Evolutionary conservation across 441 rosid genomes (phyloP).

Genomic region (Euphorbia corollata): DNA sequence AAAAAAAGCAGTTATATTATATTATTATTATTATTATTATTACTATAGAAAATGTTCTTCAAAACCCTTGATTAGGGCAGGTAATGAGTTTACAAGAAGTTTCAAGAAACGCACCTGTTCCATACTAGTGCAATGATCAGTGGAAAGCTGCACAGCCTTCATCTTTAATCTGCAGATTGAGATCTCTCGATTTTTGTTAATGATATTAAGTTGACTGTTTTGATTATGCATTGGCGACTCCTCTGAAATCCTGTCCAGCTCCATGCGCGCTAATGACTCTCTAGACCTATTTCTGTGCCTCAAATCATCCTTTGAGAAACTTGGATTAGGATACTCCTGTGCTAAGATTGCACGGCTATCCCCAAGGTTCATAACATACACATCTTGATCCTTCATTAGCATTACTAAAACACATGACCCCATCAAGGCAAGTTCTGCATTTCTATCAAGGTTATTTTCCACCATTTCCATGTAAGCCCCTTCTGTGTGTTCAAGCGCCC

Average conservation of each 20-base stretch:
- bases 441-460: slow-evolving; percentile 69
- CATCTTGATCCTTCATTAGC: slow-evolving; percentile 97
- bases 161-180: slow-evolving; percentile 77
- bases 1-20: slow-evolving; percentile 14
- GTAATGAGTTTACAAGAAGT: no score
- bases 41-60: slow-evolving; percentile 1
- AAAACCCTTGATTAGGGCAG: background rate
- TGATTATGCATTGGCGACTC: slow-evolving; percentile 89
- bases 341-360: slow-evolving; percentile 87
- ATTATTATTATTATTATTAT: slow-evolving; percentile 7
- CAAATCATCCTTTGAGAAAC: slow-evolving; percentile 50
- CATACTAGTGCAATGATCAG: slow-evolving; percentile 79
- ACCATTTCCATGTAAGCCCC: slow-evolving; percentile 91
- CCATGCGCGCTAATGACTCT: slow-evolving; percentile 79
- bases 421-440: slow-evolving; percentile 90
- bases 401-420: slow-evolving; percentile 90
- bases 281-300: slow-evolving; percentile 67
- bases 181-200: slow-evolving; percentile 82
- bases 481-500: slow-evolving; percentile 64
- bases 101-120: slow-evolving; percentile 54
- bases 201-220: slow-evolving; percentile 54
- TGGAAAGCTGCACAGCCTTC: slow-evolving; percentile 93
- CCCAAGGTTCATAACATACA: slow-evolving; percentile 91
- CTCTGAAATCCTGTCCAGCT: slow-evolving; percentile 90
- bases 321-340: slow-evolving; percentile 65